phyloP scores from a whole-genome alignment of 805 yeast genomes.

The Lipomyces mesembrius region DNA sequence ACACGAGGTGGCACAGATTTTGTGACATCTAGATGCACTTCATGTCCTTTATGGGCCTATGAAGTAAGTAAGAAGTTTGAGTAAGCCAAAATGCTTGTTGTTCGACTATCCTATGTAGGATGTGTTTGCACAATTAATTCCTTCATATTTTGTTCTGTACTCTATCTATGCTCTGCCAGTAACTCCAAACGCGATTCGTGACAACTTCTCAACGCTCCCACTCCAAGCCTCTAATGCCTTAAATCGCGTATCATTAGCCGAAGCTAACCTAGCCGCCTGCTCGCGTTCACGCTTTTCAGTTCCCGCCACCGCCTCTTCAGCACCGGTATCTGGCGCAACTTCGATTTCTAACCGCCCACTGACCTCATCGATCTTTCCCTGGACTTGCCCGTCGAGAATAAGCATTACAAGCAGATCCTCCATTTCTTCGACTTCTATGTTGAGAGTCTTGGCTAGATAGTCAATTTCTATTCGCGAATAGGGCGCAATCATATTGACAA shows the following conservation, averaged over 20 bases:
- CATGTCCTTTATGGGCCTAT: no score
- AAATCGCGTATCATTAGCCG: slow-evolving; percentile 27
- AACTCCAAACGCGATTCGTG: slow-evolving; percentile 25
- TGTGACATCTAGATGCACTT: no score
- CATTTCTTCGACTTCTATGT: slow-evolving; percentile 34
- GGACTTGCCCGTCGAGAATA: slow-evolving; percentile 42
- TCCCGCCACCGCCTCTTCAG: slow-evolving; percentile 34
- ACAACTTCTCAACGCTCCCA: slow-evolving; percentile 21
- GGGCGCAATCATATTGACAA: slow-evolving; percentile 44
- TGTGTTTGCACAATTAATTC: not conserved
- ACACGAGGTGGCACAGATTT: no score
- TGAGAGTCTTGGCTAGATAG: slow-evolving; percentile 40
- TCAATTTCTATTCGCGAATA: slow-evolving; percentile 41
- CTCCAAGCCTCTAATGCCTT: slow-evolving; percentile 33
- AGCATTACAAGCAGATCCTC: slow-evolving; percentile 39
- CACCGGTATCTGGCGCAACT: slow-evolving; percentile 34
- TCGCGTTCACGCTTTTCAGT: slow-evolving; percentile 32
- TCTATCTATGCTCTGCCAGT: slow-evolving; percentile 6
- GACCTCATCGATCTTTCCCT: slow-evolving; percentile 43
- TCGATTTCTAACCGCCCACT: slow-evolving; percentile 33
- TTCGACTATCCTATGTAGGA: not conserved
- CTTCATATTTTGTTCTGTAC: not conserved
- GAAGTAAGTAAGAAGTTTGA: no score
- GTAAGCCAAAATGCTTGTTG: not conserved
- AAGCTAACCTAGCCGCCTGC: slow-evolving; percentile 18